Evolutionary conservation across 768 basidiomycete genomes (phyloP), one percentile per base, ranked within the genome.

Genomic region (Podaxis rugospora): DNA sequence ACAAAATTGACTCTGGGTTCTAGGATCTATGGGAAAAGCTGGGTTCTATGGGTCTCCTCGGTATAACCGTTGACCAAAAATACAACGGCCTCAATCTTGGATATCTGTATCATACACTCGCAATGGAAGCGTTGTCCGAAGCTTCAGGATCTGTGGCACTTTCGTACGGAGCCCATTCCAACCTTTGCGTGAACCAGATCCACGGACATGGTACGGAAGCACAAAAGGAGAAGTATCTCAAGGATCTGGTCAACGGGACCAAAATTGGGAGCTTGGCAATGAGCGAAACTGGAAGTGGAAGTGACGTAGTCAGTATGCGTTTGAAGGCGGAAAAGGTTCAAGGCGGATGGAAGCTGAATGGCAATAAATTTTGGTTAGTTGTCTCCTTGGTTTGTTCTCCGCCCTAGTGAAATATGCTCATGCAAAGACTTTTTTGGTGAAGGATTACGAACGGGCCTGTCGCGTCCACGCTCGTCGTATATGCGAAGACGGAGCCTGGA

Each of bases 381-480:
- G 6, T 28, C 10, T 63, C 37, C 51, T 51, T n/a, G 37, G 11
- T 36, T 14, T 50, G 23, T 51, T 60, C 39, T 36, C 39, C 28
- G 47, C 18, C 25, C 2, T 23, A 55, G n/a, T 36, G 16, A 23
- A 21, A 36, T 56, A 51, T 63, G 59, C 64, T 54, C 50, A 59
- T 50, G 16, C 21, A 42, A 55, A 32, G 27, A 54, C 37, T 61
- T 42, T 62, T 36, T 32, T 56, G 7, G 18, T 46, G 51, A 63
- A 95, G 93, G 93, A 96, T 96, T 70, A 96, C 94, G 13, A 97
- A 98, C 71, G 95, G 95, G 2, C 94, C 95, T 1, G 79, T 86
- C 35, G 95, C 95, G 4, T 93, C 92, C 16, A 95, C 93, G 0
- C 79, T 96, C 13, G 88, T 98, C 5, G 91, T 97, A 4, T 98